These are phyloP conservation scores for Euryodendron excelsum DNA, from an alignment of 148 eudicot species.

Conservation along the genomic window DNA sequence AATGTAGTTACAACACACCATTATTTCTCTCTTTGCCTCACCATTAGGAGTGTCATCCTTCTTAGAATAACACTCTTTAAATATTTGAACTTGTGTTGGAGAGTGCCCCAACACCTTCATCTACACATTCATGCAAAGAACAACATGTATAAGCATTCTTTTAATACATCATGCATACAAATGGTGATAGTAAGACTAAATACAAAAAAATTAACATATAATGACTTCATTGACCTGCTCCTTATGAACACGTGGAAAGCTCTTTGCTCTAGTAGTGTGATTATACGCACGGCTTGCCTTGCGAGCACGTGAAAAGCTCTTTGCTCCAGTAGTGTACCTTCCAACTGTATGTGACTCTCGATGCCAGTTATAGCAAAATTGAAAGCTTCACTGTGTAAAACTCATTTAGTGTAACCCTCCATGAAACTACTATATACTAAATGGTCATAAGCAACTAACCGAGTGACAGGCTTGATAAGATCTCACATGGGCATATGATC, in stretches of 20 bases:
- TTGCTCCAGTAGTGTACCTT: background rate
- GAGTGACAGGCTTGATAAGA: too few relatives aligned
- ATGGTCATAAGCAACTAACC: too few relatives aligned
- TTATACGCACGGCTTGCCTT: background rate
- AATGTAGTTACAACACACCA: too few relatives aligned
- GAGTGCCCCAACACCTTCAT: background rate
- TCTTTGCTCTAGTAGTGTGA: background rate
- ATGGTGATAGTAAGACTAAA: background rate
- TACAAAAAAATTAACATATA: too few relatives aligned
- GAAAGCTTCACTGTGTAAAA: too few relatives aligned
- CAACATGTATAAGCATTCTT: background rate
- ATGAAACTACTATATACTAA: too few relatives aligned
- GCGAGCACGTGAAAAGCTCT: background rate
- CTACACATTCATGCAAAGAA: background rate
- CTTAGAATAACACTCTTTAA: background rate
- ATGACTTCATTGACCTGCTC: background rate
- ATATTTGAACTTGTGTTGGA: background rate
- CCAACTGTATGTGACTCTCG: too few relatives aligned
- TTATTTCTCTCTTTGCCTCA: too few relatives aligned
- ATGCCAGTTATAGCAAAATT: too few relatives aligned
- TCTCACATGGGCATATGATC: too few relatives aligned
- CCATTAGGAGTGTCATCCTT: too few relatives aligned
- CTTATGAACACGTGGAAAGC: background rate
- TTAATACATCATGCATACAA: background rate
- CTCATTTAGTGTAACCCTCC: too few relatives aligned